Conservation (phyloP, 2,329 filamentous ascomycete genomes). For the Fusarium duplospermum region DNA sequence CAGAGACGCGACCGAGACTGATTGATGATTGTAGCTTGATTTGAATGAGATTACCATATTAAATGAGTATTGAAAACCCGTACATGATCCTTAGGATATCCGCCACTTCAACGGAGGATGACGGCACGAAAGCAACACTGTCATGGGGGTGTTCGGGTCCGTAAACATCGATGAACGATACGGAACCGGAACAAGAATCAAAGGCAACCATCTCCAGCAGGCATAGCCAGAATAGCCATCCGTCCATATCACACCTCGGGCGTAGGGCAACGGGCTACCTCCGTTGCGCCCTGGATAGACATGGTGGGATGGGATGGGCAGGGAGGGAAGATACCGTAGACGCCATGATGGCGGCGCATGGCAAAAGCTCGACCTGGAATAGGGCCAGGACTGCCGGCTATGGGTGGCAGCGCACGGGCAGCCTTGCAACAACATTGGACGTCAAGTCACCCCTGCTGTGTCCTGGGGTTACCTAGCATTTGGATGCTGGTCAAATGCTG, state of each 20-base stretch:
- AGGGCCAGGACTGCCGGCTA: neutral
- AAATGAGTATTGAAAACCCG: neutral
- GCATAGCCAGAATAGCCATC: slow-evolving; percentile 10
- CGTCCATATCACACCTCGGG: slow-evolving; percentile 30
- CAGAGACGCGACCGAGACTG: neutral
- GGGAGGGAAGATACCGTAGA: neutral
- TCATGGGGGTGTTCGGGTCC: neutral
- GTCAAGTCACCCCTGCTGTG: slow-evolving; percentile 13
- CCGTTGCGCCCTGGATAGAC: slow-evolving; percentile 18
- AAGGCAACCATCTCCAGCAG: neutral
- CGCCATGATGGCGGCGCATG: slow-evolving; percentile 2
- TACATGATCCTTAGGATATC: neutral
- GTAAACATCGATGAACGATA: slow-evolving; percentile 11
- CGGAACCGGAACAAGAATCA: slow-evolving; percentile 16
- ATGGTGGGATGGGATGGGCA: slow-evolving; percentile 6
- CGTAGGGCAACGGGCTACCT: slow-evolving; percentile 27
- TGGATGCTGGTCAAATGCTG: slow-evolving; percentile 10
- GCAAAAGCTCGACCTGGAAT: slow-evolving; percentile 6
- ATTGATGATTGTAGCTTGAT: neutral
- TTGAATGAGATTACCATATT: neutral
- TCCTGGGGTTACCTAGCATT: slow-evolving; percentile 4
- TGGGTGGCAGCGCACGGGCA: neutral
- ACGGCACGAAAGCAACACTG: neutral
- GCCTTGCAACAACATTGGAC: slow-evolving; percentile 9
- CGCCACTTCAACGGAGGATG: neutral